Base-by-base conservation (phyloP, 805 yeast species). In the Pichia heedii region DNA sequence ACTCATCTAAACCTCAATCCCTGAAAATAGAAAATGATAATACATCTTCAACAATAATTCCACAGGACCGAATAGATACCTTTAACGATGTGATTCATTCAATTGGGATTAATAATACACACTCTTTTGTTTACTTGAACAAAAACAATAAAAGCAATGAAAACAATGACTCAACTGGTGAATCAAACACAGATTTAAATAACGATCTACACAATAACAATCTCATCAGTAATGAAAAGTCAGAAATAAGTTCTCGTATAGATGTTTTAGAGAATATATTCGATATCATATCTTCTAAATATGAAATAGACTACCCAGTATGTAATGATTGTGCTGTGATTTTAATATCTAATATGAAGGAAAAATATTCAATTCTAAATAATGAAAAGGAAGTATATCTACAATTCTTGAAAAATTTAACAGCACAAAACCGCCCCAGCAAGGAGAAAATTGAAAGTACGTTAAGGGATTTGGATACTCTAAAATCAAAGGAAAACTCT, bases 251-350 rank as follows among this genome's bases (percentile, higher is more conserved):
- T 22, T 69, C 62, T 39, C 52, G 62, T 22, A 63, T 60, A 20
- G 70, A 71, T 37, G 69, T 78, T 0, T 58, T 87, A 29, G 77
- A 76, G 3, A 76, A 74, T 33, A 73, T 90, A 2, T 88, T 86
- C 58, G 81, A 82, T 49, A 69, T 84, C 2, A 62, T 90, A 6
- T 81, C 93, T 0, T 80, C 93, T 1, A 81, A 83, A 48, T 80
- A 81, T 41, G 87, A 81, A 47, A 71, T 90, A 15, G 94, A 86
- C 50, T 79, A 78, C 55, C 98, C 98, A 0, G 77, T 93, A 15
- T 90, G 97, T 54, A 71, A 71, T 21, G 97, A 89, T 36, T 93
- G 98, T 60, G 83, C 93, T 7, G 76, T 72, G 36, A 58, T 71
- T 19, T 61, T 90, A 22, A 67, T 83, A 11, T 78, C 75, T 10